A percentile compares a stretch with the other conserved stretches of the same genome.
These are phyloP conservation scores for Colletotrichum caudatum DNA, from an alignment of 2,329 filamentous ascomycete species.

Conservation along the genomic window DNA sequence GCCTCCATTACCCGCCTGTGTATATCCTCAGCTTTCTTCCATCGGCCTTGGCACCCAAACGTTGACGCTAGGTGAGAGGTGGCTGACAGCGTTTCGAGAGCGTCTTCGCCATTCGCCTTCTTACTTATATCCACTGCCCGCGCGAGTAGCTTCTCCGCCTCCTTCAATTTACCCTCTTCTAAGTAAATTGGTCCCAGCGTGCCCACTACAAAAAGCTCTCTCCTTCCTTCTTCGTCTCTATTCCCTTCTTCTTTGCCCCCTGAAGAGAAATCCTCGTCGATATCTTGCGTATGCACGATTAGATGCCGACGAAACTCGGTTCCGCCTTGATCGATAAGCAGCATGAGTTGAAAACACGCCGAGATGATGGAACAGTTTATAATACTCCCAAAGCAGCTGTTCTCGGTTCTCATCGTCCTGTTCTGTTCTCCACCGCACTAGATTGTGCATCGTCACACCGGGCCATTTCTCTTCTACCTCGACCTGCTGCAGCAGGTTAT, in stretches of 20 bases:
- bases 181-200: not conserved
- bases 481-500: not conserved
- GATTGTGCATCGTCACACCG: not conserved
- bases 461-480: not conserved
- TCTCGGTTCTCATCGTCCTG: too few species aligned
- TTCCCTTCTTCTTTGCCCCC: too few species aligned
- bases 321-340: not conserved
- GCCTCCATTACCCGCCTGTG: not conserved
- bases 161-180: not conserved
- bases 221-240: too few species aligned
- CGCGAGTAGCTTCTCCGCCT: not conserved
- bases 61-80: not conserved
- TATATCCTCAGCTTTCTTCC: not conserved
- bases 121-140: not conserved
- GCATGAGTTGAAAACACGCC: too few species aligned
- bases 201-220: accelerated
- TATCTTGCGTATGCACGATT: not conserved
- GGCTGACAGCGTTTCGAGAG: not conserved
- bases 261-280: not conserved
- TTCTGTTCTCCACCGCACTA: not conserved
- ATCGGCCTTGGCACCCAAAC: not conserved
- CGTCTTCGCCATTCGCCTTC: not conserved
- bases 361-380: not conserved
- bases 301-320: not conserved
- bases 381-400: too few species aligned